Evolutionary conservation across 768 basidiomycete genomes (phyloP).

Genomic region (Daedalea quercina): DNA sequence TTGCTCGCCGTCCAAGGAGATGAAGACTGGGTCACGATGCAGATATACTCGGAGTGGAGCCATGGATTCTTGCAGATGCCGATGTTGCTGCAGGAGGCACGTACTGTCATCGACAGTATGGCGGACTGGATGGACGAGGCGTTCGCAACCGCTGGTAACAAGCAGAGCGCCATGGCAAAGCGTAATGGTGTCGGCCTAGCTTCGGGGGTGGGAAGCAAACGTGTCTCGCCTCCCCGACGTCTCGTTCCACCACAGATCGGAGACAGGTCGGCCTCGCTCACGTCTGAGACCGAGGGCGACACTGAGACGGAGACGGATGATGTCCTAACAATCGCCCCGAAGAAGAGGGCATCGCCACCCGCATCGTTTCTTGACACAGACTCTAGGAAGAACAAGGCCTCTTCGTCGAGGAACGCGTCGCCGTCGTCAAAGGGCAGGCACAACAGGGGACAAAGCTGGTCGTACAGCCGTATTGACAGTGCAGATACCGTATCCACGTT

Average conservation of each 20-base stretch:
- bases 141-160: conserved; percentile 33
- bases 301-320: conserved; percentile 54
- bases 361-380: conserved; percentile 11
- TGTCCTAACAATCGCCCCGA: conserved; percentile 65
- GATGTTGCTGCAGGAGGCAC: conserved; percentile 75
- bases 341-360: conserved; percentile 29
- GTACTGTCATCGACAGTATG: conserved; percentile 69
- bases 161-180: neutral
- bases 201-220: neutral
- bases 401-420: neutral
- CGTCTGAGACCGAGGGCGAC: conserved; percentile 33
- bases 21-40: conserved; percentile 92
- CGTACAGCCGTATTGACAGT: neutral
- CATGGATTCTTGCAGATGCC: conserved; percentile 98
- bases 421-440: neutral
- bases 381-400: neutral
- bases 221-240: neutral
- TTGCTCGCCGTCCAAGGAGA: conserved; percentile 65
- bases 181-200: neutral
- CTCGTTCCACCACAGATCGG: neutral
- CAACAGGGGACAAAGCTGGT: neutral
- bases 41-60: conserved; percentile 93
- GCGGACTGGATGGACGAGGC: conserved; percentile 88
- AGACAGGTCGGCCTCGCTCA: conserved; percentile 24
- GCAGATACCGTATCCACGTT: neutral